Percentiles rank a stretch among this genome's conserved stretches.
Conservation (phyloP, 331 rosid genomes). For the Acacia concinna region DNA sequence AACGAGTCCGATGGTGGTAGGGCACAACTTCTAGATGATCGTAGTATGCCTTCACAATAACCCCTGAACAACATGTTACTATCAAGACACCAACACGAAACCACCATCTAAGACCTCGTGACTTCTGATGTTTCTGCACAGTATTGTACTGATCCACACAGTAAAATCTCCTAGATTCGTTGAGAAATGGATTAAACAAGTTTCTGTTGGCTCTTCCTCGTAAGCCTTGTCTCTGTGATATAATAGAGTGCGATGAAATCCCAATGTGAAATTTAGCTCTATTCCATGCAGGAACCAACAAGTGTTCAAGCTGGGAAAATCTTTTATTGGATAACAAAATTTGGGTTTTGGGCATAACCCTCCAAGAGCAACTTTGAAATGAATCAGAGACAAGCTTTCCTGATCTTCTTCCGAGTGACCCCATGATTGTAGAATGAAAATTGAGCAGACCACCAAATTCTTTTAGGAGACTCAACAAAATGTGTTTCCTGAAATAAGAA, state of each 20-base stretch:
- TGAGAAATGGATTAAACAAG: slow-evolving; percentile 21
- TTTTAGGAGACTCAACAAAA: background rate
- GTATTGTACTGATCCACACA: slow-evolving; percentile 53
- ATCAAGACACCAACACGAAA: slow-evolving; percentile 48
- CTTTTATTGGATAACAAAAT: slow-evolving; percentile 34
- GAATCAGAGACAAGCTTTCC: slow-evolving; percentile 44
- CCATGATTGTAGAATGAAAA: slow-evolving; percentile 37
- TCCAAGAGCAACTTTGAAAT: slow-evolving; percentile 51
- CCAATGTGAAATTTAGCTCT: slow-evolving; percentile 20
- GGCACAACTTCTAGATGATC: slow-evolving; percentile 69
- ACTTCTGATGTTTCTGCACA: slow-evolving; percentile 42
- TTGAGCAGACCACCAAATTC: background rate
- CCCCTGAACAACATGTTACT: slow-evolving; percentile 53
- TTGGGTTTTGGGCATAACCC: slow-evolving; percentile 26
- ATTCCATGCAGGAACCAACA: slow-evolving; percentile 29
- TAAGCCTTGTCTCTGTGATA: slow-evolving; percentile 31
- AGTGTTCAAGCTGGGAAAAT: slow-evolving; percentile 27
- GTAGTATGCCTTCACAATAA: slow-evolving; percentile 46
- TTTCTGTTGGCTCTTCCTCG: slow-evolving; percentile 21
- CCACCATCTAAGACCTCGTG: slow-evolving; percentile 64
- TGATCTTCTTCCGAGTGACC: slow-evolving; percentile 27
- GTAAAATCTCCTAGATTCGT: slow-evolving; percentile 51
- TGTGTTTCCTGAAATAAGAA: background rate
- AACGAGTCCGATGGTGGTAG: slow-evolving; percentile 68
- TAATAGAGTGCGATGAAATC: slow-evolving; percentile 36